Evolutionary conservation across 1,284 basidiomycete species (phyloP).

Genomic region (Apiotrichum gamsii): DNA sequence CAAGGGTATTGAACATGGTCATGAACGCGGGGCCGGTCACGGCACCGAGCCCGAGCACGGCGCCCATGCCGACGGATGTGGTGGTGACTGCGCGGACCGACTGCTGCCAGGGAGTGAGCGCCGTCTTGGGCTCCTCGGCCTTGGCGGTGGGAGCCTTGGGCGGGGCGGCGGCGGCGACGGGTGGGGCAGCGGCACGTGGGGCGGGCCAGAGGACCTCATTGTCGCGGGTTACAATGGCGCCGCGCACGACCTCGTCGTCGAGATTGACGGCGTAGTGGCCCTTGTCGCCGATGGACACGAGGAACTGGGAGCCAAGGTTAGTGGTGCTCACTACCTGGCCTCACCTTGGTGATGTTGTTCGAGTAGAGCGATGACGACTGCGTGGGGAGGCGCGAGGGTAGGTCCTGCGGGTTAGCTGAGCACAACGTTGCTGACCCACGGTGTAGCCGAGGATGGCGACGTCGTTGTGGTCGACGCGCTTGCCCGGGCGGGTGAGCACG

Average conservation of each 20-base stretch:
- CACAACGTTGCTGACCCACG: slow-evolving; percentile 7
- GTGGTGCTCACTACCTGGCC: not conserved
- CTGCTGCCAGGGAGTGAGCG: slow-evolving; percentile 75
- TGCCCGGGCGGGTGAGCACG: slow-evolving; percentile 66
- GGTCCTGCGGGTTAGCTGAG: slow-evolving; percentile 55
- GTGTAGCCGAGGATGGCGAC: slow-evolving; percentile 67
- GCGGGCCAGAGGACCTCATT: slow-evolving; percentile 58
- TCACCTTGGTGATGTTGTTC: slow-evolving; percentile 70
- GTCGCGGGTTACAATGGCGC: slow-evolving; percentile 66
- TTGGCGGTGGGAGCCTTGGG: slow-evolving; percentile 48
- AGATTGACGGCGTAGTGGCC: slow-evolving; percentile 61
- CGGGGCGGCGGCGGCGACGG: slow-evolving; percentile 51
- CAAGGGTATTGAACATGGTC: slow-evolving; percentile 77
- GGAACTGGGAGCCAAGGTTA: slow-evolving; percentile 50
- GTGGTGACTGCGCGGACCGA: slow-evolving; percentile 62
- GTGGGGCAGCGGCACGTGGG: slow-evolving; percentile 39
- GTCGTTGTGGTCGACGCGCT: slow-evolving; percentile 57
- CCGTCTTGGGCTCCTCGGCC: slow-evolving; percentile 43
- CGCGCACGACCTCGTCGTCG: slow-evolving; percentile 73
- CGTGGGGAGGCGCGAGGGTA: slow-evolving; percentile 73
- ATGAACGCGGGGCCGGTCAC: slow-evolving; percentile 70
- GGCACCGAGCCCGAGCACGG: slow-evolving; percentile 65
- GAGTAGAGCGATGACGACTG: slow-evolving; percentile 81
- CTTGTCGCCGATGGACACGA: slow-evolving; percentile 66
- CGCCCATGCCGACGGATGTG: slow-evolving; percentile 67